phyloP scores from a whole-genome alignment of 495 filamentous ascomycete genomes.

The Talaromyces trachyspermus region DNA sequence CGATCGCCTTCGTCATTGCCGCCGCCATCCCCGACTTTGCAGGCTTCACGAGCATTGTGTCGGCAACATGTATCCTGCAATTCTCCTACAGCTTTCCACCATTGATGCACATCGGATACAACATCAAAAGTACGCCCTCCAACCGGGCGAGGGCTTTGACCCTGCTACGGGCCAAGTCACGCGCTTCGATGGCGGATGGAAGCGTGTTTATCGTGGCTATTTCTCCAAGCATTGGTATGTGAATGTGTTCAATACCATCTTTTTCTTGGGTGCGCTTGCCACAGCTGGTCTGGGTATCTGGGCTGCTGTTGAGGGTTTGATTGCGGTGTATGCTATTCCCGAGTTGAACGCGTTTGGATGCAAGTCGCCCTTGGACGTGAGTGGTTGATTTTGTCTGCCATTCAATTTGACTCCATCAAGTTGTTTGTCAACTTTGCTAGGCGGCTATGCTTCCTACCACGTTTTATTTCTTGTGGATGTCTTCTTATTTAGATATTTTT shows the following conservation, averaged over 20 bases:
- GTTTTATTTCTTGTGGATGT: too few relatives aligned
- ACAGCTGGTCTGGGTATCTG: conserved; percentile 28
- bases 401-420: too few relatives aligned
- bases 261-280: conserved; percentile 24
- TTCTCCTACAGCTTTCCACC: conserved; percentile 46
- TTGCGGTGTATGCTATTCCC: conserved; percentile 27
- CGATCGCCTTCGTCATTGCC: conserved; percentile 40
- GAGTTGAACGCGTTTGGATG: too few relatives aligned
- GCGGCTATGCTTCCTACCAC: too few relatives aligned
- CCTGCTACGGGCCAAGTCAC: conserved; percentile 28
- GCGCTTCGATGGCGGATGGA: conserved; percentile 30
- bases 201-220: conserved; percentile 38
- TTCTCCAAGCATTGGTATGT: conserved; percentile 20
- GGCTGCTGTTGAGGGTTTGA: conserved; percentile 24
- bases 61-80: conserved; percentile 41
- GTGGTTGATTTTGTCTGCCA: too few relatives aligned
- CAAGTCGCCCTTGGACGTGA: too few relatives aligned
- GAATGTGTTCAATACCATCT: conserved; percentile 27
- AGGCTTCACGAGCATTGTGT: conserved; percentile 36
- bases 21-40: conserved; percentile 41
- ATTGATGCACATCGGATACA: conserved; percentile 33
- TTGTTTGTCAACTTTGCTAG: too few relatives aligned
- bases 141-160: conserved; percentile 39
- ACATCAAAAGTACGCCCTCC: conserved; percentile 35
- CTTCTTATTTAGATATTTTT: too few relatives aligned